Evolutionary conservation across 148 eudicot species (phyloP).

Genomic region (Hydrangea macrophylla): DNA sequence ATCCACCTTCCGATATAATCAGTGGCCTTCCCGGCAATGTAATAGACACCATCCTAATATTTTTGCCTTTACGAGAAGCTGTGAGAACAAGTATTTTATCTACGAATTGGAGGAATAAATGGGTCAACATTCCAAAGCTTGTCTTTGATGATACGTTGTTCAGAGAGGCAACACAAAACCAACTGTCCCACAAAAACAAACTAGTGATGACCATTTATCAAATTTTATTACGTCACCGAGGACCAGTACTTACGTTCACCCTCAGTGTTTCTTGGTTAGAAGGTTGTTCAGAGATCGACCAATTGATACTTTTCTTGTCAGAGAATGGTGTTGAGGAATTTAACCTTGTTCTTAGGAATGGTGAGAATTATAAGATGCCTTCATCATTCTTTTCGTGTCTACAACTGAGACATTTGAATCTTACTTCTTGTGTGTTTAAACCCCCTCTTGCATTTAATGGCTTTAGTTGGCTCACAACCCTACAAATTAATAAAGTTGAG

Average conservation of each 20-base stretch:
- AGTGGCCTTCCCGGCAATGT: conserved; percentile 1
- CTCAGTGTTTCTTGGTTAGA: neutral
- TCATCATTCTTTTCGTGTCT: neutral
- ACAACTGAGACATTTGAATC: neutral
- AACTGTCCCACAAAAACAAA: neutral
- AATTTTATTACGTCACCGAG: neutral
- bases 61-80: conserved; percentile 45
- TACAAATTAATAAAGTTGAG: neutral
- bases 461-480: neutral
- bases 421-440: neutral
- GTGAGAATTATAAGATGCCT: neutral
- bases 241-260: neutral
- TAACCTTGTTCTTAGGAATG: neutral
- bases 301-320: neutral
- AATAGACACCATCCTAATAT: conserved; percentile 36
- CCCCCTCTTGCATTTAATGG: neutral
- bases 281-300: neutral
- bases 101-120: conserved; percentile 44
- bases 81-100: conserved; percentile 43
- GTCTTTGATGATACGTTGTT: conserved; percentile 26
- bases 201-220: neutral
- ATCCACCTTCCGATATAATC: neutral
- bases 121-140: conserved; percentile 45
- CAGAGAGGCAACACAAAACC: neutral
- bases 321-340: neutral